A percentile compares a stretch with the other conserved stretches of the same genome.
phyloP scores from a whole-genome alignment of 192 early-diverging fungal species.

The Phlyctochytrium arcticum region DNA sequence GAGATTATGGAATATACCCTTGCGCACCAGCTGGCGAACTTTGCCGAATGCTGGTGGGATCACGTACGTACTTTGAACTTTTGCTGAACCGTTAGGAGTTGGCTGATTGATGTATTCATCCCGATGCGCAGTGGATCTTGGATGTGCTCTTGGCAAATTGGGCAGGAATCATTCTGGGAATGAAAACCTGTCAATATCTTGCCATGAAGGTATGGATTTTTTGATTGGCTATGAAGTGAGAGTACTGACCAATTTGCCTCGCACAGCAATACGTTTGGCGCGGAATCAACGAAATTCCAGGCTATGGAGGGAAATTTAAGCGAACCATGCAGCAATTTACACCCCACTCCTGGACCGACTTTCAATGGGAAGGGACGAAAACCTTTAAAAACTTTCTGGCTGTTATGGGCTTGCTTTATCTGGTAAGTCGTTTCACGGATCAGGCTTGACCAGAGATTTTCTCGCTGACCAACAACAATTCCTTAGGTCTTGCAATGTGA shows the following conservation, averaged over 20 bases:
- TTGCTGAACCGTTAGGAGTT: neutral
- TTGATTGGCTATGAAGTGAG: constrained; percentile 1
- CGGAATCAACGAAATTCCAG: constrained; percentile 79
- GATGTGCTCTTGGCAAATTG: constrained; percentile 93
- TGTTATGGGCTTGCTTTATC: constrained; percentile 66
- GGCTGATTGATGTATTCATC: neutral
- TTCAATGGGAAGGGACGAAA: constrained; percentile 85
- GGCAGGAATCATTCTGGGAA: constrained; percentile 87
- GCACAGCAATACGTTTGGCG: constrained; percentile 86
- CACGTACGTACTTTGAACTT: too few relatives aligned
- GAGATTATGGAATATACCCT: constrained; percentile 95
- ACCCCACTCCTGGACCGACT: constrained; percentile 90
- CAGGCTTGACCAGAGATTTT: neutral
- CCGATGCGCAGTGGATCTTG: constrained; percentile 70
- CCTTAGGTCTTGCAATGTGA: constrained; percentile 71
- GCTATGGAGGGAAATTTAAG: constrained; percentile 80
- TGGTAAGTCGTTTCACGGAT: constrained; percentile 45
- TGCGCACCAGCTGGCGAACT: constrained; percentile 92
- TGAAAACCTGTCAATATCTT: constrained; percentile 97
- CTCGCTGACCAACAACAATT: too few relatives aligned
- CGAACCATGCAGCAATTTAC: constrained; percentile 90
- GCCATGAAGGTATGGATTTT: constrained; percentile 66
- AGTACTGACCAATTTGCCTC: neutral
- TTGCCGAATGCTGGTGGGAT: constrained; percentile 99
- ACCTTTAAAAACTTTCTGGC: constrained; percentile 85